These are phyloP conservation scores for Apiospora phragmitis DNA, from an alignment of 2,329 filamentous ascomycete species.

Conservation along the genomic window DNA sequence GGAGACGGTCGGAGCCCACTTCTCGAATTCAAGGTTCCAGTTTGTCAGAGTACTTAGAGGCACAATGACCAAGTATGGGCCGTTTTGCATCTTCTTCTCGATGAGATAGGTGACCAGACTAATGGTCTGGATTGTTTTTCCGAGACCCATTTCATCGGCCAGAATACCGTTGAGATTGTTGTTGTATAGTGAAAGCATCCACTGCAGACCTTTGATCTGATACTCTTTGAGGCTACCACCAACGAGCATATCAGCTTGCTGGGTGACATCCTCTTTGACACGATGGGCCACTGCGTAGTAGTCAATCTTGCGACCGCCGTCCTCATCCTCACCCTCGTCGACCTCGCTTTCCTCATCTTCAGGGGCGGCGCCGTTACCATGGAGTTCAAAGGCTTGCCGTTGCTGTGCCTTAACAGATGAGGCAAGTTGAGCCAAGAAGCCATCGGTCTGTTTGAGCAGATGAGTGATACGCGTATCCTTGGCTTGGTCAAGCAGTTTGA, in stretches of 20 bases:
- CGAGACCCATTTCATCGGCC: constrained; percentile 99
- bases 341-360: constrained; percentile 67
- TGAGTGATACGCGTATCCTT: constrained; percentile 99
- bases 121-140: constrained; percentile 99
- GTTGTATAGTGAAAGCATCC: constrained; percentile 99
- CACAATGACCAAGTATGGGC: constrained; percentile 94
- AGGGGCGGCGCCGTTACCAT: constrained; percentile 63
- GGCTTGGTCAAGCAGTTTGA: constrained; percentile 95
- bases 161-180: constrained; percentile 99
- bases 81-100: constrained; percentile 87
- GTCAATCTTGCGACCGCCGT: constrained; percentile 79
- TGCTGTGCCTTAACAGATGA: constrained; percentile 94
- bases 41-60: constrained; percentile 96
- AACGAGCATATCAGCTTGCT: constrained; percentile 82
- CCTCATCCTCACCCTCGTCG: constrained; percentile 69
- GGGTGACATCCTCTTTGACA: constrained; percentile 86
- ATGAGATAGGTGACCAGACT: constrained; percentile 97
- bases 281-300: constrained; percentile 99
- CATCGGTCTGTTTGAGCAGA: constrained; percentile 93
- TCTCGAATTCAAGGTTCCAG: constrained; percentile 98
- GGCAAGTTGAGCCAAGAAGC: constrained; percentile 93
- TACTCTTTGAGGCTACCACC: constrained; percentile 96
- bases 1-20: constrained; percentile 87
- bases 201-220: constrained; percentile 96
- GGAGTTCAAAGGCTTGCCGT: constrained; percentile 75